Percentiles rank a stretch among this genome's conserved stretches.
phyloP scores from a whole-genome alignment of 768 basidiomycete species.

The Suillus discolor region DNA sequence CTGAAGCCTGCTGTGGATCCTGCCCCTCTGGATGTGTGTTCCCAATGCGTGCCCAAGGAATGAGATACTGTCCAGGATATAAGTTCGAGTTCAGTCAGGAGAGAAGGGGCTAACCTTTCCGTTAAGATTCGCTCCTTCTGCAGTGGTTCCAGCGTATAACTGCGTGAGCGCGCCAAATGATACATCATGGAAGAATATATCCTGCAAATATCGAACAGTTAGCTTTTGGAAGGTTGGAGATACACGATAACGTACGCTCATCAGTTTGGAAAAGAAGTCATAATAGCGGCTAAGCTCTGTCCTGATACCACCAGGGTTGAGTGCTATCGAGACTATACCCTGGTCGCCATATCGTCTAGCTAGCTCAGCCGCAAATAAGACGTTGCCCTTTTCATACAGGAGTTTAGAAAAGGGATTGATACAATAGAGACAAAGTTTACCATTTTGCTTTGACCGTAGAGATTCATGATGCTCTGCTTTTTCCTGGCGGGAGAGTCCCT shows the following conservation, averaged over 20 bases:
- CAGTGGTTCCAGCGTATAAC: slow-evolving; percentile 50
- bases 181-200: slow-evolving; percentile 28
- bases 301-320: slow-evolving; percentile 42
- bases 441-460: slow-evolving; percentile 36
- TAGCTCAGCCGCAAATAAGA: slow-evolving; percentile 46
- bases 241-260: slow-evolving; percentile 15
- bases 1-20: slow-evolving; percentile 36
- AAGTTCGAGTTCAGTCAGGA: background rate
- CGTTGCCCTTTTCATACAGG: slow-evolving; percentile 38
- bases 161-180: slow-evolving; percentile 49
- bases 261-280: background rate
- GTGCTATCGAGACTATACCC: slow-evolving; percentile 45
- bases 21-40: slow-evolving; percentile 28
- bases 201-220: slow-evolving; percentile 11
- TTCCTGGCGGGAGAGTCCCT: slow-evolving; percentile 27
- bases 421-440: slow-evolving; percentile 16
- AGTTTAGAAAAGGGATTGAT: too few species aligned
- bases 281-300: slow-evolving; percentile 28
- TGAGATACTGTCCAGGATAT: slow-evolving; percentile 38
- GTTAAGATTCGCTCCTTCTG: slow-evolving; percentile 41
- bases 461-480: background rate
- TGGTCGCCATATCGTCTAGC: slow-evolving; percentile 42
- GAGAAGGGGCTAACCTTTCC: slow-evolving; percentile 41
- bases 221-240: background rate
- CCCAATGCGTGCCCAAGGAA: slow-evolving; percentile 50